Evolutionary conservation across 2,329 filamentous ascomycete genomes (phyloP), one percentile per base, ranked within the genome.

Genomic region (Canariomyces notabilis): DNA sequence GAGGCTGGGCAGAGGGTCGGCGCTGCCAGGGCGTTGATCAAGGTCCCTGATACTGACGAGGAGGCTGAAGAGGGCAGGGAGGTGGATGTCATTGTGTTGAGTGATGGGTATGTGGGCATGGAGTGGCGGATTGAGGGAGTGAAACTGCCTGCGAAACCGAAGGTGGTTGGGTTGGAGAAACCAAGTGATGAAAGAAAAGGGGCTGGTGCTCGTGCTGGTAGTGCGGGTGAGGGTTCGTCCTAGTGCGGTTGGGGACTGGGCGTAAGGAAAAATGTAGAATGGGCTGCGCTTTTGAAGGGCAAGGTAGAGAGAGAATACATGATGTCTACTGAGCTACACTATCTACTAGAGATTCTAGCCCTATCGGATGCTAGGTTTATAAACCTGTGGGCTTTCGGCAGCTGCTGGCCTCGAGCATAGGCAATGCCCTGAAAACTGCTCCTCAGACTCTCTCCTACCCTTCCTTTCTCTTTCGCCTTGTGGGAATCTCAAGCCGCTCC

Each of bases 101-200:
- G 91, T 65, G 93, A 97, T 72, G 82, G 82, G 14, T 97, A 97
- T 66, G 71, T 89, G 26, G 88, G 86, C 0, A 80, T 97, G 74
- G 71, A 77, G 61, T 72, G 79, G 50, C 63, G 64, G 19, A 49
- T 76, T 1, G 49, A 67, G 31, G 73, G 71, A 2, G 69, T 80
- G 0, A 71, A 76, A 18, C 66, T 81, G n/a, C 77, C 77, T 15
- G 67, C 65, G 22, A 59, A 67, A 43, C 75, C 76, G 3, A 63
- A 56, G 16, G 74, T 77, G 29, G 72, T 73, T 49, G 73, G 71
- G 53, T 59, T 39, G 20, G 45, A 50, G 37, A 44, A 42, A 37
- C 14, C 5, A 2, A 19, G 34, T 31, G 34, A 14, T 8, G 36
- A 33, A 6, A 37, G 33, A 6, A 22, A 29, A 12, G 37, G 37